Percentiles rank a stretch among this genome's conserved stretches.
These are phyloP conservation scores for Candida quercuum DNA, from an alignment of 805 yeast genomes.

Conservation along the genomic window DNA sequence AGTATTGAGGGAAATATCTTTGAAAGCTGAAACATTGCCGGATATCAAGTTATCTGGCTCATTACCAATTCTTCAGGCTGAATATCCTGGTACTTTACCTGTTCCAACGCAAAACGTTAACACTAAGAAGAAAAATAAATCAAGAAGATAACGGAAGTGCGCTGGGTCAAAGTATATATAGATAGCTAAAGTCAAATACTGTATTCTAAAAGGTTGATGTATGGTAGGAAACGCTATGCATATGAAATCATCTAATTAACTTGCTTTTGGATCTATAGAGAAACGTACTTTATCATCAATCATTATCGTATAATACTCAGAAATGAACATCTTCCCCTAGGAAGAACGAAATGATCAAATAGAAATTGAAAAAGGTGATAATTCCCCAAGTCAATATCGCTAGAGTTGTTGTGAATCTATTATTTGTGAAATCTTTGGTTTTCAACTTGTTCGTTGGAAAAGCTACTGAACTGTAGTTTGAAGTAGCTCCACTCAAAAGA, in stretches of 20 bases:
- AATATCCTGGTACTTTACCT: constrained; percentile 77
- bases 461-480: constrained; percentile 18
- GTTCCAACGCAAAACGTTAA: constrained; percentile 35
- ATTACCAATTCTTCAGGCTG: constrained; percentile 68
- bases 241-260: too few species aligned
- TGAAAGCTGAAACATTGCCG: constrained; percentile 29
- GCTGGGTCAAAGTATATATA: too few species aligned
- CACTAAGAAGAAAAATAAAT: constrained; percentile 18
- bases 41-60: constrained; percentile 29
- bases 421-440: constrained; percentile 66
- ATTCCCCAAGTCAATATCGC: constrained; percentile 66
- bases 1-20: constrained; percentile 39
- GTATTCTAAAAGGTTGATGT: too few species aligned
- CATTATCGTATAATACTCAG: too few species aligned
- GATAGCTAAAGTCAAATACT: too few species aligned
- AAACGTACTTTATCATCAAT: too few species aligned
- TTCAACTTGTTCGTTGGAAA: constrained; percentile 13
- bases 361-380: constrained; percentile 66
- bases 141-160: constrained; percentile 13
- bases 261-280: too few species aligned
- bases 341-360: constrained; percentile 49
- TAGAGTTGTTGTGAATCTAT: constrained; percentile 42
- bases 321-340: constrained; percentile 49
- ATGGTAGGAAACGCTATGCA: too few species aligned
- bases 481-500: constrained; percentile 20